Evolutionary conservation across 495 filamentous ascomycete species (phyloP).

Genomic region (Penicillium angulare): DNA sequence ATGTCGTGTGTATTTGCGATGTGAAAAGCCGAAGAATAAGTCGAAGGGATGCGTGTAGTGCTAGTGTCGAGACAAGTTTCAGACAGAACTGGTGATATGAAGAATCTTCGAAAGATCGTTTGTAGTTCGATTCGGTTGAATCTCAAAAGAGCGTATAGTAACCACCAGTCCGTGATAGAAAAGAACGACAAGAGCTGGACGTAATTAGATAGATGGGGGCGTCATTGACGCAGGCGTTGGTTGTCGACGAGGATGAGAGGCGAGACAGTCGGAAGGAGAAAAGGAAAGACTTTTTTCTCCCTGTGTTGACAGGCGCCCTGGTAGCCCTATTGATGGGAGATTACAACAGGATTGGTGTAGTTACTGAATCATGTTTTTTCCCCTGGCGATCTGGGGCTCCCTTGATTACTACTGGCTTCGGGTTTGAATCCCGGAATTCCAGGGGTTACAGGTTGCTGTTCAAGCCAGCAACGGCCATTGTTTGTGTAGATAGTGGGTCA

Average conservation of each 20-base stretch:
- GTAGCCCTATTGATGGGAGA: neutral
- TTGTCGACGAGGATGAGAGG: neutral
- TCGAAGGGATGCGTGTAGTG: too few species aligned
- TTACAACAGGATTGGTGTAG: neutral
- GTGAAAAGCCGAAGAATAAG: too few species aligned
- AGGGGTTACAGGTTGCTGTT: conserved; percentile 9
- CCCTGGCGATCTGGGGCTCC: neutral
- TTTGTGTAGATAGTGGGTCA: neutral
- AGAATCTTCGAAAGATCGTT: conserved; percentile 1
- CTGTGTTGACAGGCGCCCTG: neutral
- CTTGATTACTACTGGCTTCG: neutral
- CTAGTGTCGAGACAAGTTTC: too few species aligned
- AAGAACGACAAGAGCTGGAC: conserved; percentile 25
- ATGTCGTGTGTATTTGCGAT: too few species aligned
- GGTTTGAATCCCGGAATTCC: conserved; percentile 8
- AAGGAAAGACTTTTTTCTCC: neutral
- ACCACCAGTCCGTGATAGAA: conserved; percentile 3
- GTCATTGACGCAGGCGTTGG: neutral
- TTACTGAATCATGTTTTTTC: neutral
- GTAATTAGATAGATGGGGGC: conserved; percentile 6
- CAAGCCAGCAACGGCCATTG: neutral
- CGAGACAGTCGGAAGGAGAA: neutral
- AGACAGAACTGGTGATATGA: too few species aligned
- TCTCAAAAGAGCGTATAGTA: conserved; percentile 13
- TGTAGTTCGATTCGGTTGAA: neutral